phyloP scores from a whole-genome alignment of 2,329 filamentous ascomycete species.

The Cordyceps sp. region DNA sequence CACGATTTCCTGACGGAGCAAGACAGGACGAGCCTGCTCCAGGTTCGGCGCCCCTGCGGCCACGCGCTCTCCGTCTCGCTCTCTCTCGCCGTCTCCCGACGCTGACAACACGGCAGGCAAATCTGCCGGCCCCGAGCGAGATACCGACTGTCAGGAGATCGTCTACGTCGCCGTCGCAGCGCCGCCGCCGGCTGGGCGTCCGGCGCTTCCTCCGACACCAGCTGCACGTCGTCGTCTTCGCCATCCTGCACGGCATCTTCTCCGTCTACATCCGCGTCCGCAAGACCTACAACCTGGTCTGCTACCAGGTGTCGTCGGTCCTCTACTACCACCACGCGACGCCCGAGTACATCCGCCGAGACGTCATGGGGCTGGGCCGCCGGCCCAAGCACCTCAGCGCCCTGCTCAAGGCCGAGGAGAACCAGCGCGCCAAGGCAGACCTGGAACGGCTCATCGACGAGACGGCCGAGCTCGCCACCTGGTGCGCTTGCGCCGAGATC shows the following conservation, averaged over 20 bases:
- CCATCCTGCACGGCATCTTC: conserved; percentile 63
- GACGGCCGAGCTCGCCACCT: conserved; percentile 79
- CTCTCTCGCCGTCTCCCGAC: neutral
- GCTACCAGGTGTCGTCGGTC: conserved; percentile 63
- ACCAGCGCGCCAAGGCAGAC: conserved; percentile 52
- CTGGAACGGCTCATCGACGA: conserved; percentile 78
- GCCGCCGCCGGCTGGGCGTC: conserved; percentile 33
- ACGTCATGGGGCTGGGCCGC: conserved; percentile 58
- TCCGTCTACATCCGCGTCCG: conserved; percentile 75
- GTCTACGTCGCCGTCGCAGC: conserved; percentile 11
- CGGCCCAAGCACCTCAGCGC: conserved; percentile 79
- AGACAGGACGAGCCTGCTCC: conserved; percentile 19
- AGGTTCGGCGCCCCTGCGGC: conserved; percentile 14
- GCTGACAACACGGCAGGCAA: conserved; percentile 15
- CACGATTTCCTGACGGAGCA: conserved; percentile 18
- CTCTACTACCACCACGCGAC: conserved; percentile 93
- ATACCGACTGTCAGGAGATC: conserved; percentile 8
- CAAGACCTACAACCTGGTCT: conserved; percentile 61
- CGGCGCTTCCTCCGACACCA: conserved; percentile 44
- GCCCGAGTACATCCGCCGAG: conserved; percentile 77
- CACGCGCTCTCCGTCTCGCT: neutral
- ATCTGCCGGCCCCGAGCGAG: conserved; percentile 17
- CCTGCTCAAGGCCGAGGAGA: conserved; percentile 58
- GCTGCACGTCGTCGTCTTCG: conserved; percentile 50
- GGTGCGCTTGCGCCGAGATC: conserved; percentile 83